These are phyloP conservation scores for Morella rubra DNA, from an alignment of 306 rosid genomes.

Conservation along the genomic window DNA sequence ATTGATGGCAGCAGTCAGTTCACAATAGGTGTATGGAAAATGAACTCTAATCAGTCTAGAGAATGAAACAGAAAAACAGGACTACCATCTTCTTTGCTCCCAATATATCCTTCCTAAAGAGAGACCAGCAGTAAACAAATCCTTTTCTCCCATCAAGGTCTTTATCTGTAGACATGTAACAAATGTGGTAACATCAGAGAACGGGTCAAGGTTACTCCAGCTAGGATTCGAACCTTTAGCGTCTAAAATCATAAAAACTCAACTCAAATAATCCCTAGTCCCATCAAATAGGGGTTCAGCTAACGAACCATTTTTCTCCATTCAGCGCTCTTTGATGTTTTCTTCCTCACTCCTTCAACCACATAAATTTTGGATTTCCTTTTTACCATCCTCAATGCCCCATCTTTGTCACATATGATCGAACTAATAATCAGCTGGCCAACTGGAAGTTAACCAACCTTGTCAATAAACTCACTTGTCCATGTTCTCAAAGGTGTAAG, in stretches of 20 bases:
- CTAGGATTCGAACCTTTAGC: not conserved
- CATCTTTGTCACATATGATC: not conserved
- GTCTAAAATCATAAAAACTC: not conserved
- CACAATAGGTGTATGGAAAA: not conserved
- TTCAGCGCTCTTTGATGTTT: not conserved
- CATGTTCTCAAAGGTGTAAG: not conserved
- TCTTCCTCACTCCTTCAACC: not conserved
- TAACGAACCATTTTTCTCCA: not conserved
- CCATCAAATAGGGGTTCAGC: not conserved
- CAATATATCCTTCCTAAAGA: not conserved
- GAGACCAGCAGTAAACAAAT: not conserved
- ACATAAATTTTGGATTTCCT: not conserved
- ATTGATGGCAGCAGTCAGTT: not conserved
- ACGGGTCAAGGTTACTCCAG: not conserved
- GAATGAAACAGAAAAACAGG: not conserved
- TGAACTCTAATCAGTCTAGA: not conserved
- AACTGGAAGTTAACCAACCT: not conserved
- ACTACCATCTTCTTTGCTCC: not conserved
- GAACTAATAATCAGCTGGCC: conserved; percentile 4
- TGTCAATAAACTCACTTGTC: not conserved
- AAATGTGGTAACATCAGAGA: not conserved
- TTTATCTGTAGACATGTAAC: not conserved
- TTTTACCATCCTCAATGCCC: not conserved
- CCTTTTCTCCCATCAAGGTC: not conserved
- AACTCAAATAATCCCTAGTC: not conserved